Evolutionary conservation across 169 alveolate species (phyloP), one percentile per base, ranked within the genome.

Genomic region (Plasmodium vinckei): DNA sequence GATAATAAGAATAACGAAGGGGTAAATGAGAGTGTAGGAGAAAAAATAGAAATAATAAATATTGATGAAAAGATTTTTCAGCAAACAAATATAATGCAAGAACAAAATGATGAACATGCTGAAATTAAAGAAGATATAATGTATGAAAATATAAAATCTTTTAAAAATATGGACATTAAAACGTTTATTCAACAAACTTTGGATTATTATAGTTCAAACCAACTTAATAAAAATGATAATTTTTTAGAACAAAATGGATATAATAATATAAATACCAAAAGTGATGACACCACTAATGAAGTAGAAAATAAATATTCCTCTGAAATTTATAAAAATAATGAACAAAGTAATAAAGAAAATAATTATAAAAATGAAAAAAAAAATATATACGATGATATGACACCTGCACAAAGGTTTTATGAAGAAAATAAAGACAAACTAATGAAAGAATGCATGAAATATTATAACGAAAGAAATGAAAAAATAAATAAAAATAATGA

Each of bases 401-500:
- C 96, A 12, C 96, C 96, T 0, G 96, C 94, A 59, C 95, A 92
- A 49, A 19, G 86, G 5, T 94, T 94, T 70, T 94, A 87, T 65
- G 92, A 88, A 87, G 94, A 94, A 59, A 94, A 94, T 56, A 91
- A 88, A 27, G 96, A 94, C 57, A 92, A 89, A 51, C 64, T 94
- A 33, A 54, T 94, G 17, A 73, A 79, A 5, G 92, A 88, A 21
- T 51, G 90, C 4, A 87, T 86, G 54, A 84, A 86, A 47, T 61
- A 87, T 23, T 93, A 93, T 69, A 72, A 89, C n/a, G 93, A 87
- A 73, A 84, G 88, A 73, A 89, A 77, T 15, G 73, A 70, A 19
- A 67, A 63, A 44, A 56, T 57, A 13, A 71, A 39, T 47, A 60
- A 53, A 49, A 82, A 71, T 27, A 59, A 12, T 27, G 21, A 10